Base-by-base conservation (phyloP, 2,329 filamentous ascomycete species). In the Colletotrichum sp. region DNA sequence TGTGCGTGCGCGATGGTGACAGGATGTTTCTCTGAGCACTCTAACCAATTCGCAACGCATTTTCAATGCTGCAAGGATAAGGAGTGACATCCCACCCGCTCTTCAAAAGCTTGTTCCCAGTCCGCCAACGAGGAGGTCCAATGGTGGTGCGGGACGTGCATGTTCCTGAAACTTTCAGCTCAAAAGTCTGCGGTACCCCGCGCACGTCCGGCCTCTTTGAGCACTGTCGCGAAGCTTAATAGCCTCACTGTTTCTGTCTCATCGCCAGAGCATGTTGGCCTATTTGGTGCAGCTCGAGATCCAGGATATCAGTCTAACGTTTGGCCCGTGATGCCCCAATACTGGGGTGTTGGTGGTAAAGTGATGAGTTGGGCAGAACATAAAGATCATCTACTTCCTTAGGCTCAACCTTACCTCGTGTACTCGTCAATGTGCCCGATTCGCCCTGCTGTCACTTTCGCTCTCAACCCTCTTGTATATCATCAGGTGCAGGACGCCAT, bases 181-280 rank as follows among this genome's bases (percentile, higher is more conserved):
- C 32, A 34, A 68, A 73, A 76, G 59, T 68, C 64, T 68, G 30
- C 30, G 48, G 43, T 59, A 69, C 64, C 64, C 70, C 74, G 70
- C 73, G 70, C 70, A 65, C 21, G 70, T 60, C 68, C 70, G 70
- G 26, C 28, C 34, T 10, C 16, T 59, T 68, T 18, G n/a, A 52
- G 39, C 59, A 28, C 18, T 55, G 24, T 59, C 39, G 30, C 9
- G 59, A 65, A 60, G 21, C 28, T 69, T 55, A 60, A 36, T 36
- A 64, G 65, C 70, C 70, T 76, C 74, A 60, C 48, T 26, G 48
- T 69, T 34, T 24, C 30, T 75, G 73, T 75, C 74, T 76, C 74
- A 61, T 36, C 32, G 21, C 30, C 21, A 69, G 71, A 74, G 64
- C 64, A 73, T 74, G 36, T 59, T 52, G 24, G 0, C 0, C 32